Conservation (phyloP, 208 protist genomes). For the Angomonas ambiguus region DNA sequence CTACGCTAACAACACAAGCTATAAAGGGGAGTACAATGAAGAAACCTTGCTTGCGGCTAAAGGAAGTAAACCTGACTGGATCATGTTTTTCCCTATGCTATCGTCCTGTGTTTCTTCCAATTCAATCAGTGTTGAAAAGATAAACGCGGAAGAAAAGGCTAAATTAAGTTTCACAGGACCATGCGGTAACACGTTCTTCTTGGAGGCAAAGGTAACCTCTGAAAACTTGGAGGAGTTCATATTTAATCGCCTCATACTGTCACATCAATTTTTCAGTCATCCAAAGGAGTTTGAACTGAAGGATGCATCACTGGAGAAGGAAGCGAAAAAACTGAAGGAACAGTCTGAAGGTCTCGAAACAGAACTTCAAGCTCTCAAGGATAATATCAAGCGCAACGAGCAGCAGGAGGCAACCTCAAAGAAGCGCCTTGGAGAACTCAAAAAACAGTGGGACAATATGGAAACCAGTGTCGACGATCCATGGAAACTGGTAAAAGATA, state of each 20-base stretch:
- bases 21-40: slow-evolving; percentile 48
- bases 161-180: slow-evolving; percentile 11
- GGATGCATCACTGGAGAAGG: slow-evolving; percentile 26
- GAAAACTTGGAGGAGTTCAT: slow-evolving; percentile 45
- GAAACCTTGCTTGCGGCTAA: slow-evolving; percentile 21
- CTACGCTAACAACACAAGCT: slow-evolving; percentile 28
- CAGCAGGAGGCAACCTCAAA: slow-evolving; percentile 42
- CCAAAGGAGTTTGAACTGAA: slow-evolving; percentile 60
- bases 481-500: slow-evolving; percentile 38
- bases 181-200: slow-evolving; percentile 20
- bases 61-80: slow-evolving; percentile 47
- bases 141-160: slow-evolving; percentile 9
- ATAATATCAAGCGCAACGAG: slow-evolving; percentile 50
- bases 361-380: slow-evolving; percentile 65
- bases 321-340: slow-evolving; percentile 28
- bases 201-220: slow-evolving; percentile 21
- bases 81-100: slow-evolving; percentile 58
- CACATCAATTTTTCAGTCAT: slow-evolving; percentile 40
- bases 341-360: slow-evolving; percentile 52
- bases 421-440: slow-evolving; percentile 59
- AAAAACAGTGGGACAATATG: slow-evolving; percentile 31
- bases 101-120: slow-evolving; percentile 35
- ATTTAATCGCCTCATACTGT: slow-evolving; percentile 34
- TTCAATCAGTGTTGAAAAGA: slow-evolving; percentile 17
- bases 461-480: slow-evolving; percentile 28